These are phyloP conservation scores for Massarina eburnea DNA, from an alignment of 2,329 filamentous ascomycete species.

Conservation along the genomic window DNA sequence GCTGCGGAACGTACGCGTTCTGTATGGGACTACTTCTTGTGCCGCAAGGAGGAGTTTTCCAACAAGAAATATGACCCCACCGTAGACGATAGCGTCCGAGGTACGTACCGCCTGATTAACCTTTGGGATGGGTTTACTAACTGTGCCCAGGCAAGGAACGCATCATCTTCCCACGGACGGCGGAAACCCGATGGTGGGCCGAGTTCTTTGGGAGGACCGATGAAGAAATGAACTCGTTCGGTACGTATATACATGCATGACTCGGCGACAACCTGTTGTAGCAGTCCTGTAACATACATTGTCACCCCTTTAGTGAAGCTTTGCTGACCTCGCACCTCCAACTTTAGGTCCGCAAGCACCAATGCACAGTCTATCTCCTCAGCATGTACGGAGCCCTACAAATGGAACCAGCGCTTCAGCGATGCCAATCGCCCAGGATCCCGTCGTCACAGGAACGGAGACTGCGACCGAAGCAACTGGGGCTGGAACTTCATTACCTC, in stretches of 20 bases:
- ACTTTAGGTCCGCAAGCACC: slow-evolving; percentile 30
- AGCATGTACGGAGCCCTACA: slow-evolving; percentile 19
- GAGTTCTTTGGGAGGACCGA: slow-evolving; percentile 84
- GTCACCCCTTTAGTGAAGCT: too few species aligned
- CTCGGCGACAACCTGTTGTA: too few species aligned
- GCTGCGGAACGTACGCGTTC: slow-evolving; percentile 75
- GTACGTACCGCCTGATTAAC: too few species aligned
- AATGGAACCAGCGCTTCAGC: slow-evolving; percentile 28
- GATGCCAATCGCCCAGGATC: slow-evolving; percentile 30
- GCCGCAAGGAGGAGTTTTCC: slow-evolving; percentile 75
- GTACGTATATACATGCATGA: too few species aligned
- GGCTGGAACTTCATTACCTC: slow-evolving; percentile 17
- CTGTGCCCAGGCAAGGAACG: slow-evolving; percentile 51
- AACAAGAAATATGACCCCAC: slow-evolving; percentile 77
- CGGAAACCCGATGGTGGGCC: slow-evolving; percentile 90
- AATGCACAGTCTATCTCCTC: slow-evolving; percentile 24
- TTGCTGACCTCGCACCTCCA: too few species aligned
- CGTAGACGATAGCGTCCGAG: slow-evolving; percentile 76
- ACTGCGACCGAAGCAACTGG: slow-evolving; percentile 36
- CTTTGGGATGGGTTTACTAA: too few species aligned
- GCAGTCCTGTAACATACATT: too few species aligned
- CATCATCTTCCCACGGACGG: slow-evolving; percentile 75
- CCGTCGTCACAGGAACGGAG: slow-evolving; percentile 39
- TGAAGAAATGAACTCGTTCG: slow-evolving; percentile 81
- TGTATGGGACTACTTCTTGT: slow-evolving; percentile 95